phyloP scores from a whole-genome alignment of 2,329 filamentous ascomycete species.

The Orbilia javanica region DNA sequence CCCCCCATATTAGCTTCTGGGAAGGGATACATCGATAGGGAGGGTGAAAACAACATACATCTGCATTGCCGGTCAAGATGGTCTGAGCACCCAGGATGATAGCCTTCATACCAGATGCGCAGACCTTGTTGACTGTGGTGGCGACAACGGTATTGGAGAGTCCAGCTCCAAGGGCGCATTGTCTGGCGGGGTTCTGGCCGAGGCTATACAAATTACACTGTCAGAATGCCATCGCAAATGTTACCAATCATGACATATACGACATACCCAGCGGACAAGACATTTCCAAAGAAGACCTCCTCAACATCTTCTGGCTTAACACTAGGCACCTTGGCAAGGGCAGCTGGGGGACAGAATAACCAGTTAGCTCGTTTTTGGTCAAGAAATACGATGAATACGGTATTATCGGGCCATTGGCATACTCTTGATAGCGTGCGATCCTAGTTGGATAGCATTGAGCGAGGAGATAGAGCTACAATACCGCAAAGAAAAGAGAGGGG shows the following conservation, averaged over 20 bases:
- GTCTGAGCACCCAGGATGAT: conserved; percentile 95
- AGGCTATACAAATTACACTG: conserved; percentile 71
- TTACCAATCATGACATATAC: too few relatives aligned
- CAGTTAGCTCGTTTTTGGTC: not conserved
- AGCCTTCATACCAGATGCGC: conserved; percentile 93
- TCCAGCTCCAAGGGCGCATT: conserved; percentile 90
- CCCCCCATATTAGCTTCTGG: not conserved
- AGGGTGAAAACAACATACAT: conserved; percentile 64
- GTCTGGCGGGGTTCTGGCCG: conserved; percentile 94
- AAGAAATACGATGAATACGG: not conserved
- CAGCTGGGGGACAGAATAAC: conserved; percentile 68
- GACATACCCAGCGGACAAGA: conserved; percentile 90
- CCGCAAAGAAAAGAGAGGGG: not conserved
- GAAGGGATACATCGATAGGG: not conserved
- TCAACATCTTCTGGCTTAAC: conserved; percentile 91
- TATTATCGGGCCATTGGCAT: conserved; percentile 62
- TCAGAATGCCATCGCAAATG: too few relatives aligned
- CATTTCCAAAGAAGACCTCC: conserved; percentile 98
- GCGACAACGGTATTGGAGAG: conserved; percentile 82
- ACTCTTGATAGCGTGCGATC: conserved; percentile 94
- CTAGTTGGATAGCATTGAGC: conserved; percentile 86
- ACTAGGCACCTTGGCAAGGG: conserved; percentile 84
- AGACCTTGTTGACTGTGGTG: conserved; percentile 99
- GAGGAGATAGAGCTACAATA: conserved; percentile 82
- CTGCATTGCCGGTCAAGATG: conserved; percentile 95